Evolutionary conservation across 768 basidiomycete species (phyloP), one percentile per base, ranked within the genome.

Genomic region (Panus rudis): DNA sequence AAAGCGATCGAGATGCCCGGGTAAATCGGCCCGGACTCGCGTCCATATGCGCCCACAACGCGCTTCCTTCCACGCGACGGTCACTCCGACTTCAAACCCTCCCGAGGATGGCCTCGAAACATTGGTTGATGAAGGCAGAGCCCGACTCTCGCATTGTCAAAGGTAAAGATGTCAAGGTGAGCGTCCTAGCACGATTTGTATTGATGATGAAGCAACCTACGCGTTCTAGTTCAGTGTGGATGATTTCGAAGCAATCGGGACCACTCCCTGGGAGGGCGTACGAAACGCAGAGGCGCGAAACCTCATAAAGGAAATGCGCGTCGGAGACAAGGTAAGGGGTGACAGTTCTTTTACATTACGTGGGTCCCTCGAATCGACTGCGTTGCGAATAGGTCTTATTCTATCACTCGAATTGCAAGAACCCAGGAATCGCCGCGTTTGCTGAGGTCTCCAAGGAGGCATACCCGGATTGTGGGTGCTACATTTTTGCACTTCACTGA

Each of bases 381-480:
- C 46, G 24, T 21, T 12, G 25, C 25, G 20, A 12, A 22, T 42
- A 89, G 87, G 80, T 86, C 34, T 61, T 90, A 34, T 90, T 92
- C 61, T 92, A 92, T 58, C 87, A 90, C 54, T 90, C 87, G 6
- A 92, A 86, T 56, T 88, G 84, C 63, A 91, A 86, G 64, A 75
- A 55, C 39, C 88, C 88, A 57, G 89, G 89, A 14, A 76, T 92
- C 45, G 84, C 85, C 31, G 90, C 75, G 8, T 82, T 91, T 59
- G 88, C 88, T 13, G 73, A 86, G 76, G 87, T 94, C 6, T 72
- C 72, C 23, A 88, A 79, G 60, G 84, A 86, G 58, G 88, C 90
- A 5, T 93, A 94, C 62, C 88, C 92, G 16, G 92, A 97, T 58
- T 75, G 90, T 92, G 63, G 66, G 88, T 63, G n/a, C n/a, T n/a